Base-by-base conservation (phyloP, 2,329 filamentous ascomycete species). In the Fusarium bactridioides region DNA sequence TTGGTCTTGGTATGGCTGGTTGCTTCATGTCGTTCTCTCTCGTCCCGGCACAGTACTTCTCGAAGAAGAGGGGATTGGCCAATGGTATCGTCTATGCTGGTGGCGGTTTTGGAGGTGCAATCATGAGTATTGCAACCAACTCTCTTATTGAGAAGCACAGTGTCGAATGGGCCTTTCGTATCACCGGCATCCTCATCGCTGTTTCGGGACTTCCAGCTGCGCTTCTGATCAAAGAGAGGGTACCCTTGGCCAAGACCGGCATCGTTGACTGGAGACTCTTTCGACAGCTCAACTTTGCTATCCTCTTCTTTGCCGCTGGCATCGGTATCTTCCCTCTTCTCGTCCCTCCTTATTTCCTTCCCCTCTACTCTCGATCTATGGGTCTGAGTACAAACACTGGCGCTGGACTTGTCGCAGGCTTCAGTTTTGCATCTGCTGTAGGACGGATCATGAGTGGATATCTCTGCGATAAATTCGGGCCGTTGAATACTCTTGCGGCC, bases 261-360 rank as follows among this genome's bases (percentile, higher is more conserved):
- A 83, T 88, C 45, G 76, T 89, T 15, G 87, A 90, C 66, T 88
- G 86, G 85, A 86, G 75, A 18, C 80, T 90, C 5, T 89, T 90
- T 77, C 83, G 83, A 35, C 83, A 88, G 61, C 62, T 83, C 27
- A 83, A 82, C 15, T 91, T 90, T 77, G 71, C 82, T 10, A 77
- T 86, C 5, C 78, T 91, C 31, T 90, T 90, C 74, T 73, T 87
- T 8, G 84, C 85, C 9, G 86, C 87, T 1, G 86, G 84, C 1
- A 82, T 91, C 15, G 88, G 83, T 3, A 90, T 87, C 4, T 91
- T 91, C 69, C 86, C 89, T 1, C 83, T 91, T 21, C 85, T 90
- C 63, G 88, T 91, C 0, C 88, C 89, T 0, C 87, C 89, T 0
- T 91, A 89, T 79, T 91, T 90, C 75, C 79, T 91, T 1, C 89